phyloP scores from a whole-genome alignment of 2,329 filamentous ascomycete species.

The Trichoderma brevicompactum region DNA sequence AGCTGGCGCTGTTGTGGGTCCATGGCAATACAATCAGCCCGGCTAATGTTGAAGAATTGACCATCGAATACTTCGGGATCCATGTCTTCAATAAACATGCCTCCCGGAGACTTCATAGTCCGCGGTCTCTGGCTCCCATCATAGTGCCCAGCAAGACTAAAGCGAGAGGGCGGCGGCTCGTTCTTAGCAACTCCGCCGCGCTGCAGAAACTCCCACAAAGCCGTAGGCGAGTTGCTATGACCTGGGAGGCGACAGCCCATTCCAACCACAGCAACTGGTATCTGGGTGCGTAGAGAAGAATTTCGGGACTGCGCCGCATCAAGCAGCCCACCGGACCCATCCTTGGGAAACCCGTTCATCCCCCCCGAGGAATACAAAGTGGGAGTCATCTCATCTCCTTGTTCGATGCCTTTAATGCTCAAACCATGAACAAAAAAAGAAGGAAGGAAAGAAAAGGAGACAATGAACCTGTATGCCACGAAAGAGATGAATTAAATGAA shows the following conservation, averaged over 20 bases:
- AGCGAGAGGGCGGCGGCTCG: constrained; percentile 38
- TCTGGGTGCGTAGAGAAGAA: not conserved
- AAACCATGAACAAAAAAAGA: too few species aligned
- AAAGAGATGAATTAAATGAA: too few species aligned
- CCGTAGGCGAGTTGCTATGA: constrained; percentile 38
- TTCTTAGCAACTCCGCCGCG: constrained; percentile 40
- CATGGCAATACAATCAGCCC: constrained; percentile 39
- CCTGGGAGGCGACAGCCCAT: constrained; percentile 50
- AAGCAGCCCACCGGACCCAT: not conserved
- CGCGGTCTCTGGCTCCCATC: constrained; percentile 43
- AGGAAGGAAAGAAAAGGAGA: too few species aligned
- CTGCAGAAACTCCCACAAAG: constrained; percentile 46
- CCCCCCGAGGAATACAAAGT: too few species aligned
- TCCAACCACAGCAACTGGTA: constrained; percentile 49
- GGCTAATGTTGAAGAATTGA: constrained; percentile 30
- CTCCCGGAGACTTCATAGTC: constrained; percentile 43
- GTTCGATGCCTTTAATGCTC: too few species aligned
- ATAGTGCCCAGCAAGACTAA: constrained; percentile 43
- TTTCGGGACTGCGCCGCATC: not conserved
- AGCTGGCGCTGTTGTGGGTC: constrained; percentile 50
- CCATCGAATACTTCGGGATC: constrained; percentile 32
- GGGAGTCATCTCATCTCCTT: too few species aligned
- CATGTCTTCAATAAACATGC: constrained; percentile 45
- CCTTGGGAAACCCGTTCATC: too few species aligned
- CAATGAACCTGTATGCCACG: too few species aligned